These are phyloP conservation scores for Akanthomyces lecanii DNA, from an alignment of 2,329 filamentous ascomycete species.

Conservation along the genomic window DNA sequence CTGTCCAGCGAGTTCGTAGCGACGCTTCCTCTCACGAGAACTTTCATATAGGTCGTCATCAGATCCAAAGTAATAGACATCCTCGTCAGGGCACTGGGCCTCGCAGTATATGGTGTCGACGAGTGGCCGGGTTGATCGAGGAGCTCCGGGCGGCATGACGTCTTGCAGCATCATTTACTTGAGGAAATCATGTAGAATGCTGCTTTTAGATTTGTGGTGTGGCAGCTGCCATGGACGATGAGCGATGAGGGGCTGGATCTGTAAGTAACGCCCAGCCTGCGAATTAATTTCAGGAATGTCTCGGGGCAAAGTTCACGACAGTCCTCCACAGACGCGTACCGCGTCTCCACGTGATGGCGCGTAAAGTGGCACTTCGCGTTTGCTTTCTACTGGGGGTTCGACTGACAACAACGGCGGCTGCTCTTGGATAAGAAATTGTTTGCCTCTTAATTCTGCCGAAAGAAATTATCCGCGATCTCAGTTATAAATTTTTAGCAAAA, in stretches of 20 bases:
- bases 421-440: neutral
- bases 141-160: slow-evolving; percentile 1
- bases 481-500: neutral
- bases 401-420: neutral
- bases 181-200: neutral
- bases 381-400: neutral
- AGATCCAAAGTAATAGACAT: slow-evolving; percentile 52
- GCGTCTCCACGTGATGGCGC: slow-evolving; percentile 32
- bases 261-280: neutral
- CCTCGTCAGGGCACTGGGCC: slow-evolving; percentile 36
- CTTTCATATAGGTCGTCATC: slow-evolving; percentile 52
- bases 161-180: neutral
- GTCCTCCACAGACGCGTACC: slow-evolving; percentile 26
- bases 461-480: neutral
- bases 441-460: neutral
- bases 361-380: slow-evolving; percentile 26
- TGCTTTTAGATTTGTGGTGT: neutral
- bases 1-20: slow-evolving; percentile 57
- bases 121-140: slow-evolving; percentile 22
- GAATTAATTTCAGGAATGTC: neutral
- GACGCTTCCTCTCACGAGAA: slow-evolving; percentile 42
- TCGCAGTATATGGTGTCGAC: slow-evolving; percentile 44
- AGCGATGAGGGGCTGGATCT: neutral
- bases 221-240: too few species aligned
- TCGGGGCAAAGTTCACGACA: neutral